A percentile compares a stretch with the other conserved stretches of the same genome.
These are phyloP conservation scores for Hsuehochloa calcarea DNA, from an alignment of 176 grass and related monocot species.

Conservation along the genomic window DNA sequence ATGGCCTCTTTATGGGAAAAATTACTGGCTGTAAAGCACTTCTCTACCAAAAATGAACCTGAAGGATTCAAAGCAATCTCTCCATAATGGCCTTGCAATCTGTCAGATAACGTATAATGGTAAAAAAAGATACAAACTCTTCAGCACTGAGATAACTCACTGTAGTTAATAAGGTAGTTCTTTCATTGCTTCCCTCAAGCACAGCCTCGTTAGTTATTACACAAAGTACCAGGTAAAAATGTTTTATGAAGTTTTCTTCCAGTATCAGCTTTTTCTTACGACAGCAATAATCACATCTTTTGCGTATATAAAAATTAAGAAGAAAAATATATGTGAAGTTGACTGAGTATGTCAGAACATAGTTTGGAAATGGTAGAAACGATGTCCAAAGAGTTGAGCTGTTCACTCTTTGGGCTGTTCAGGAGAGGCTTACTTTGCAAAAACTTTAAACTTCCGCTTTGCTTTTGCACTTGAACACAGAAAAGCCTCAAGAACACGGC, in stretches of 20 bases:
- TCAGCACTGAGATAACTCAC: constrained; percentile 5
- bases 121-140: background rate
- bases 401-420: constrained; percentile 21
- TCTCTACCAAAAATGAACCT: constrained; percentile 85
- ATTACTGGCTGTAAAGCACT: constrained; percentile 84
- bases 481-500: constrained; percentile 87
- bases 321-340: background rate
- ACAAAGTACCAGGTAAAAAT: background rate
- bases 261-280: background rate
- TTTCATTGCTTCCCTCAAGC: background rate
- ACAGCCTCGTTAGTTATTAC: background rate
- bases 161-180: background rate
- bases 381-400: background rate
- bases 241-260: background rate
- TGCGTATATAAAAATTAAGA: constrained; percentile 9
- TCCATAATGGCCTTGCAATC: constrained; percentile 71
- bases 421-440: constrained; percentile 74
- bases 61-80: constrained; percentile 80
- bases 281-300: background rate
- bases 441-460: constrained; percentile 81
- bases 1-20: constrained; percentile 83
- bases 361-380: constrained; percentile 7
- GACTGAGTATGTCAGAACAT: background rate
- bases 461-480: constrained; percentile 66
- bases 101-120: constrained; percentile 30